These are phyloP conservation scores for Firmiana major DNA, from an alignment of 345 rosid genomes.

Conservation along the genomic window DNA sequence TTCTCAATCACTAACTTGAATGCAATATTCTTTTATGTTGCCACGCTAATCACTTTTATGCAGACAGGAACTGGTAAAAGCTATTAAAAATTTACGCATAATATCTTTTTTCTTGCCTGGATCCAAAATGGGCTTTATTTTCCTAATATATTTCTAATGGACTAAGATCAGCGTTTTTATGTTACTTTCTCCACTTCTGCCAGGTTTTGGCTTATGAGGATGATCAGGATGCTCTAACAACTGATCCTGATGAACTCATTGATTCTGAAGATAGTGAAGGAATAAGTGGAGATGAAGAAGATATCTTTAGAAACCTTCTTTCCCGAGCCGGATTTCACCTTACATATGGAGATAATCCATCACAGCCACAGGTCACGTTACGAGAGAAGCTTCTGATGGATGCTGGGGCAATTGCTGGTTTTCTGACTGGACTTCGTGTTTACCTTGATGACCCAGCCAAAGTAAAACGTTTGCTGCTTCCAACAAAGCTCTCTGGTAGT, in stretches of 20 bases:
- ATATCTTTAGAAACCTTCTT: constrained; percentile 91
- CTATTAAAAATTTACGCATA: neutral
- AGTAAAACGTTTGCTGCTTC: constrained; percentile 96
- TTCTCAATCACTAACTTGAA: neutral
- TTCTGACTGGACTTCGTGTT: constrained; percentile 90
- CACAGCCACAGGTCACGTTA: constrained; percentile 84
- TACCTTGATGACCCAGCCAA: constrained; percentile 97
- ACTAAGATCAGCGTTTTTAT: neutral
- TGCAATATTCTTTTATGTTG: neutral
- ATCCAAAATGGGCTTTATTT: neutral
- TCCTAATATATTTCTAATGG: neutral
- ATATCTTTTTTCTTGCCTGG: neutral
- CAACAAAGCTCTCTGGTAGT: constrained; percentile 74
- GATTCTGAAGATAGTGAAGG: constrained; percentile 98
- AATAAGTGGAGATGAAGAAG: constrained; percentile 97
- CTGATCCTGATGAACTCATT: constrained; percentile 98
- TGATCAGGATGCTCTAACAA: constrained; percentile 94
- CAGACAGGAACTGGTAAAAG: neutral
- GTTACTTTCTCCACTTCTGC: constrained; percentile 14
- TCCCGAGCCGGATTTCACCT: constrained; percentile 97
- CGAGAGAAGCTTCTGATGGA: constrained; percentile 97
- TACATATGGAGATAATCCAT: constrained; percentile 83
- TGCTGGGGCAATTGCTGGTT: constrained; percentile 99
- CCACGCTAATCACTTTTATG: constrained; percentile 75
- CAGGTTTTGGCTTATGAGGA: constrained; percentile 98